phyloP scores from a whole-genome alignment of 805 yeast species.

The Starmerella powellii region DNA sequence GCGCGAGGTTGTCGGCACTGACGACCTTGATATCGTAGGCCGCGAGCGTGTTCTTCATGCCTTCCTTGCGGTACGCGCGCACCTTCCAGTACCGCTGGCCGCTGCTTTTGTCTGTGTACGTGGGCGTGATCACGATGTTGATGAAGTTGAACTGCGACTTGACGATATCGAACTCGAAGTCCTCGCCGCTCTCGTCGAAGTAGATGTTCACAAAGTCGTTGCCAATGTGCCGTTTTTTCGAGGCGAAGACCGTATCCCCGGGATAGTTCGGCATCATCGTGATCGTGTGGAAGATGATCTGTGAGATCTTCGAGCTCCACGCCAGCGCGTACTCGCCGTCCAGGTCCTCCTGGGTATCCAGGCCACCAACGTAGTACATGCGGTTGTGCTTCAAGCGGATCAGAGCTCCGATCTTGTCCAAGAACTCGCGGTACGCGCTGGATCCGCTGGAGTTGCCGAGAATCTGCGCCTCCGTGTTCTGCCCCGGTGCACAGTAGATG shows the following conservation, averaged over 20 bases:
- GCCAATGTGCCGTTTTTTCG: conserved; percentile 77
- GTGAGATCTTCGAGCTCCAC: conserved; percentile 61
- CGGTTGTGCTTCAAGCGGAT: conserved; percentile 45
- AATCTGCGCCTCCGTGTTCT: conserved; percentile 50
- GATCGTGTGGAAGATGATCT: conserved; percentile 64
- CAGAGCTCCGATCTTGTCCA: conserved; percentile 47
- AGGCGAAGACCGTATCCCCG: conserved; percentile 36
- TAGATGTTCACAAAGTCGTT: conserved; percentile 71
- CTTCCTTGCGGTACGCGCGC: conserved; percentile 49
- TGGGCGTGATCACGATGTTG: conserved; percentile 64
- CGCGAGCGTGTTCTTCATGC: conserved; percentile 66
- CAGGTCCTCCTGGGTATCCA: conserved; percentile 52
- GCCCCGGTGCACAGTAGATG: conserved; percentile 60
- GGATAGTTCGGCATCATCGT: conserved; percentile 59
- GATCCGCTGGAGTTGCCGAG: conserved; percentile 56
- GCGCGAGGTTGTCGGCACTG: conserved; percentile 46
- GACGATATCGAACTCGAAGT: conserved; percentile 58
- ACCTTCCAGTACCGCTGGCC: conserved; percentile 38
- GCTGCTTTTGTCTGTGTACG: conserved; percentile 17
- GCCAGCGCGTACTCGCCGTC: conserved; percentile 69
- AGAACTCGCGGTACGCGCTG: conserved; percentile 44
- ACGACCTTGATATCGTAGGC: conserved; percentile 65
- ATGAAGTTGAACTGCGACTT: conserved; percentile 73
- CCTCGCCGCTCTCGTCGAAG: conserved; percentile 60
- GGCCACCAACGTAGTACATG: conserved; percentile 59